Base-by-base conservation (phyloP, 192 early-diverging fungal species). In the Linderina pennispora region DNA sequence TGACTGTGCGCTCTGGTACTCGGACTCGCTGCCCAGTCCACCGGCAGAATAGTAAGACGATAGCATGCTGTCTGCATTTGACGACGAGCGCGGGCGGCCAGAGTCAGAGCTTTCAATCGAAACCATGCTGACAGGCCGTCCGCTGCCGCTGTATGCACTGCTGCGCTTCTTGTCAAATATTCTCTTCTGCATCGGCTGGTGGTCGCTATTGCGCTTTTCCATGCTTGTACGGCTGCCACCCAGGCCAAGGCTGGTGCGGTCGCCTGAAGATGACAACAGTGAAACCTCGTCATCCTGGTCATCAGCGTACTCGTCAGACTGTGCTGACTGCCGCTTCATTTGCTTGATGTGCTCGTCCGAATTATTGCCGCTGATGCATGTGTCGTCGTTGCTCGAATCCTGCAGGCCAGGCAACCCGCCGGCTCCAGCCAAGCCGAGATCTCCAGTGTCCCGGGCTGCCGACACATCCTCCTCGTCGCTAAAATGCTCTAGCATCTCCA, bases 241-340 rank as follows among this genome's bases (percentile, higher is more conserved):
- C 19, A 72, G 45, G 1, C 68, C 68, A 28, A 71, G 48, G 40
- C 67, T 71, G 25, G 48, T 46, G 13, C 68, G 53, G 45, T 72
- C 68, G 44, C 40, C 60, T 11, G 61, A 57, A 10, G 68, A 72
- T 5, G 40, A 50, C 11, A 60, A 45, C 8, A 60, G 47, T 1
- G 68, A 72, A 3, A 41, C 68, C 4, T 60, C 48, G 43, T 70
- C 67, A 1, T 37, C 42, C 1, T 45, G 48, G 6, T 31, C 28
- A 31, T 5, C 28, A 11, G 28, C n/a, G n/a, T n/a, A n/a, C n/a
- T n/a, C n/a, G n/a, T n/a, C n/a, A n/a, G n/a, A n/a, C n/a, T n/a
- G n/a, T n/a, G n/a, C n/a, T n/a, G n/a, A n/a, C n/a, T n/a, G n/a
- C n/a, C n/a, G n/a, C n/a, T n/a, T n/a, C n/a, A n/a, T n/a, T n/a